A percentile compares a stretch with the other conserved stretches of the same genome.
phyloP scores from a whole-genome alignment of 768 basidiomycete species.

The Dentipellis fragilis region DNA sequence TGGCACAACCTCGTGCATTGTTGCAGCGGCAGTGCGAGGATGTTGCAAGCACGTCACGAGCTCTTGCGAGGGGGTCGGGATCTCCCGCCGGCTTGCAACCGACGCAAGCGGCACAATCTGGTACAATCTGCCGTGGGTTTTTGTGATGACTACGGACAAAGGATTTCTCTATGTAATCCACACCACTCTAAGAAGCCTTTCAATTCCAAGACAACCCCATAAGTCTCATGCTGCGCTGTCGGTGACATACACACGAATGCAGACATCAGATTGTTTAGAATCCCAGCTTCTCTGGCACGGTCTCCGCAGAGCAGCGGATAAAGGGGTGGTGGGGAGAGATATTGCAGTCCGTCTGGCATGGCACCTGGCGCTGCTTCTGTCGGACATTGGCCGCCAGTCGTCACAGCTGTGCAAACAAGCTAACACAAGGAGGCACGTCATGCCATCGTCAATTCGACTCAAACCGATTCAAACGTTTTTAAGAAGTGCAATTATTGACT shows the following conservation, averaged over 20 bases:
- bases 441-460: background rate
- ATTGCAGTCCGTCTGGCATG: slow-evolving; percentile 16
- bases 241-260: slow-evolving; percentile 42
- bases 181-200: no score
- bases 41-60: no score
- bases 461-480: background rate
- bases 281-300: slow-evolving; percentile 26
- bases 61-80: no score
- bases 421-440: background rate
- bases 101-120: no score
- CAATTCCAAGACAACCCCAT: no score
- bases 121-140: no score
- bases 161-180: no score
- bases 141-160: no score
- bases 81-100: no score
- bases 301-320: slow-evolving; percentile 42
- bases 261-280: slow-evolving; percentile 47
- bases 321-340: slow-evolving; percentile 35
- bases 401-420: background rate
- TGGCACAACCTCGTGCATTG: no score
- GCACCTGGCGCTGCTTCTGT: background rate
- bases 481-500: slow-evolving; percentile 11
- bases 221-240: slow-evolving; percentile 3
- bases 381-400: background rate
- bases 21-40: no score